Evolutionary conservation across 495 filamentous ascomycete species (phyloP), one percentile per base, ranked within the genome.

Genomic region (Massariosphaeria phaeospora): DNA sequence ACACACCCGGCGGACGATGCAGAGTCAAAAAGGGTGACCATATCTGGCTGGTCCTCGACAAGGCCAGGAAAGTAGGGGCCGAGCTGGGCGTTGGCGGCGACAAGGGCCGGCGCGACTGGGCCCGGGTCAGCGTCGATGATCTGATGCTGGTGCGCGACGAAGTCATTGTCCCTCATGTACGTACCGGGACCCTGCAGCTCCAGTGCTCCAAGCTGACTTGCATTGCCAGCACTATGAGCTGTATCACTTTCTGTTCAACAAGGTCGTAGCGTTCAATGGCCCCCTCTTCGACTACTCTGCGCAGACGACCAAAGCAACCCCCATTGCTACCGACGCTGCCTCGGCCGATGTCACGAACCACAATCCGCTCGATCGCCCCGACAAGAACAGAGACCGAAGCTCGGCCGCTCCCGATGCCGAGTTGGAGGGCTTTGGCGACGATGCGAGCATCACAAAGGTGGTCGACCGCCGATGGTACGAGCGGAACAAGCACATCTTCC

Each of bases 401-500:
- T 36, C 36, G 3, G 54, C 48, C 1, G 30, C 66, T 35, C 48
- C 65, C 23, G 65, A 73, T 29, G 2, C 53, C 59, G 49, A 73
- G n/a, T 75, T 94, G 2, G 90, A 95, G 73, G 91, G 90, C 8
- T 77, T 69, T 15, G 76, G 79, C 27, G 88, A 94, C 48, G 91
- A 97, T 55, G 82, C 89, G 0, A 79, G 80, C 2, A 75, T 88
- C 51, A 98, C 93, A 21, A 97, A 95, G 68, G 93, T 97, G 7
- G 93, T 98, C 1, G 93, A 98, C 72, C 77, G 93, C 39, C 73
- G 93, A 51, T 98, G 93, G 93, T 98, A 96, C 66, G 88, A 96
- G 72, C 77, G 83, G 60, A 95, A 97, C 68, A 98, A 97, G 68
- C 93, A 98, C 61, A 96, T 97, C 41, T 97, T 90, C 69, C 93